These are phyloP conservation scores for Geotrichum klebahnii DNA, from an alignment of 1,139 yeast genomes.

Conservation along the genomic window DNA sequence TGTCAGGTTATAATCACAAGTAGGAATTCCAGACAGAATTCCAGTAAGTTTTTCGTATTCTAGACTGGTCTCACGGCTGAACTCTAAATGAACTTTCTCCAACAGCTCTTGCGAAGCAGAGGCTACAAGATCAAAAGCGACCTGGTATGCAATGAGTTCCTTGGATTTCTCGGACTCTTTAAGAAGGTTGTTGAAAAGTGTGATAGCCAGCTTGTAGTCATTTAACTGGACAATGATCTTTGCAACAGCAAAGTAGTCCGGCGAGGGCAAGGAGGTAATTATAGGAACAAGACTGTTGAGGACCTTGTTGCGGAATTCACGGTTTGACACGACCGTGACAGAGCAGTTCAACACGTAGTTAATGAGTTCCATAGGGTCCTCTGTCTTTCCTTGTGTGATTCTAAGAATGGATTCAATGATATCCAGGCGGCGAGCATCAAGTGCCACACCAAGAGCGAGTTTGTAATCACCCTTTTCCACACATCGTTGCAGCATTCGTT, in stretches of 20 bases:
- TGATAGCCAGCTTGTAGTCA: slow-evolving; percentile 64
- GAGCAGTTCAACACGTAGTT: slow-evolving; percentile 77
- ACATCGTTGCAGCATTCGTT: slow-evolving; percentile 81
- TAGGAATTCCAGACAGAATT: slow-evolving; percentile 87
- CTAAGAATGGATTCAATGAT: slow-evolving; percentile 62
- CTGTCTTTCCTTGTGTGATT: slow-evolving; percentile 39
- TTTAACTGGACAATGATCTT: slow-evolving; percentile 87
- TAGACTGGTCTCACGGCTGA: slow-evolving; percentile 41
- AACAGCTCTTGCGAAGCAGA: slow-evolving; percentile 91
- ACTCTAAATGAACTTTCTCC: slow-evolving; percentile 50
- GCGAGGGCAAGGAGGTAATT: slow-evolving; percentile 53
- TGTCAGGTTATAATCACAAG: slow-evolving; percentile 88
- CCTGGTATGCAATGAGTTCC: slow-evolving; percentile 72
- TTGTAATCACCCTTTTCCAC: slow-evolving; percentile 64
- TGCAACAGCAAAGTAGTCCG: slow-evolving; percentile 74
- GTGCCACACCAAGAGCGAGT: slow-evolving; percentile 84
- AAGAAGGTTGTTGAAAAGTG: slow-evolving; percentile 61
- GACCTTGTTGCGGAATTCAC: slow-evolving; percentile 61
- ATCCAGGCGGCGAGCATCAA: slow-evolving; percentile 85
- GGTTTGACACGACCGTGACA: slow-evolving; percentile 59
- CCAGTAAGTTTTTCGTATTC: slow-evolving; percentile 49
- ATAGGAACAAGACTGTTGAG: slow-evolving; percentile 60
- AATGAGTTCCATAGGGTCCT: slow-evolving; percentile 51
- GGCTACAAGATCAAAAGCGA: slow-evolving; percentile 89
- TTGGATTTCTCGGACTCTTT: slow-evolving; percentile 39